Evolutionary conservation across 176 grass and related monocot species (phyloP).

Genomic region (Musa troglodytarum): DNA sequence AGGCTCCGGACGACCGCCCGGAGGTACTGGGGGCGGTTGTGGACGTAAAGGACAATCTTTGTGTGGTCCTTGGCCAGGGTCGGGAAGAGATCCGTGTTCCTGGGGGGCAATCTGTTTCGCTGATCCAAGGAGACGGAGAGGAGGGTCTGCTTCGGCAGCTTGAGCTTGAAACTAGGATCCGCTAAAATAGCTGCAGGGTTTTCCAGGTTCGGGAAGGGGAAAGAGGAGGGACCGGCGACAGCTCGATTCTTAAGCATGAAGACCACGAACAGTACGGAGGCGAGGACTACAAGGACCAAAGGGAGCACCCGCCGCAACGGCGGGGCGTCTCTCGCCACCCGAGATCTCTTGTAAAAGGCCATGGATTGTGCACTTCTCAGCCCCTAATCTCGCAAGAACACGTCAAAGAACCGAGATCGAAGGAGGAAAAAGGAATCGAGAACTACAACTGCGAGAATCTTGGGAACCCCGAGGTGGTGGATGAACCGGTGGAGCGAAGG

Average conservation of each 20-base stretch:
- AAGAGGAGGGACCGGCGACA: not conserved
- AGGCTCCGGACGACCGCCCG: conserved; percentile 64
- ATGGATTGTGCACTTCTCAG: not conserved
- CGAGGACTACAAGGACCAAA: not conserved
- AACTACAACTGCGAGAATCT: not conserved
- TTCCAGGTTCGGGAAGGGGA: not conserved
- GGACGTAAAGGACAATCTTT: conserved; percentile 71
- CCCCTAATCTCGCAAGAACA: not conserved
- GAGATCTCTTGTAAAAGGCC: not conserved
- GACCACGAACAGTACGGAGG: not conserved
- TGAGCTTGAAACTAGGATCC: conserved; percentile 49
- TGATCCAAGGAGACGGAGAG: conserved; percentile 56
- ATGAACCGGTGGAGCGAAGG: too few relatives aligned
- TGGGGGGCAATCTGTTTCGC: conserved; percentile 60
- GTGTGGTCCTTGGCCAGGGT: conserved; percentile 47
- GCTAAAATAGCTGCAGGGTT: conserved; percentile 9
- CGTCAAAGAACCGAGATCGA: not conserved
- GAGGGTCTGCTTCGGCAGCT: conserved; percentile 50
- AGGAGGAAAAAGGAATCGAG: not conserved
- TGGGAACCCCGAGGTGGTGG: too few relatives aligned
- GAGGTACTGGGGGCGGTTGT: conserved; percentile 76
- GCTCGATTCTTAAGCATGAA: not conserved
- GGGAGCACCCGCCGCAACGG: not conserved
- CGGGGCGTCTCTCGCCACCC: too few relatives aligned
- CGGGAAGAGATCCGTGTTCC: conserved; percentile 49